Evolutionary conservation across 768 basidiomycete genomes (phyloP).

Genomic region (Suillus plorans): DNA sequence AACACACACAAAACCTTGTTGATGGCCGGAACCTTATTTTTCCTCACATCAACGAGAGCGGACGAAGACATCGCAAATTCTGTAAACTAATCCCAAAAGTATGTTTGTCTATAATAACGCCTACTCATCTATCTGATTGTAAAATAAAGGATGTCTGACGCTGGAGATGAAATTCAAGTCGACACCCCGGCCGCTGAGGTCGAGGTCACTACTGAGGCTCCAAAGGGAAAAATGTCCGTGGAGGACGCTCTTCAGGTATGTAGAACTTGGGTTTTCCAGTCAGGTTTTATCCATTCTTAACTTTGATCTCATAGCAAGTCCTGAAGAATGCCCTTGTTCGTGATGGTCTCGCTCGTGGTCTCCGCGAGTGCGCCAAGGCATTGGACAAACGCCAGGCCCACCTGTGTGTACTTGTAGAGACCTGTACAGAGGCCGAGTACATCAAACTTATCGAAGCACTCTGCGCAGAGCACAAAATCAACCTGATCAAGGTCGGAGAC

Average conservation of each 20-base stretch:
- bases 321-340: constrained; percentile 98
- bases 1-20: constrained; percentile 37
- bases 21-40: constrained; percentile 51
- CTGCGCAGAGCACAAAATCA: constrained; percentile 99
- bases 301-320: constrained; percentile 70
- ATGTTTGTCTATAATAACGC: constrained; percentile 17
- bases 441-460: constrained; percentile 99
- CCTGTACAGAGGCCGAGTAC: constrained; percentile 98
- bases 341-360: constrained; percentile 97
- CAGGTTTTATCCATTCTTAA: neutral
- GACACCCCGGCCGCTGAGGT: constrained; percentile 64
- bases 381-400: constrained; percentile 99
- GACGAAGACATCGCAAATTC: constrained; percentile 75
- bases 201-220: constrained; percentile 84
- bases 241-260: constrained; percentile 90
- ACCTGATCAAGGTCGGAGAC: constrained; percentile 98
- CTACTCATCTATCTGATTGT: neutral
- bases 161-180: constrained; percentile 91
- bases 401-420: constrained; percentile 98
- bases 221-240: constrained; percentile 93
- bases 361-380: constrained; percentile 97
- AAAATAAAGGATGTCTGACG: constrained; percentile 83
- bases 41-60: constrained; percentile 90
- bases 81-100: constrained; percentile 38
- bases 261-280: neutral